phyloP scores from a whole-genome alignment of 1,284 basidiomycete species.

The Boletus sp. region DNA sequence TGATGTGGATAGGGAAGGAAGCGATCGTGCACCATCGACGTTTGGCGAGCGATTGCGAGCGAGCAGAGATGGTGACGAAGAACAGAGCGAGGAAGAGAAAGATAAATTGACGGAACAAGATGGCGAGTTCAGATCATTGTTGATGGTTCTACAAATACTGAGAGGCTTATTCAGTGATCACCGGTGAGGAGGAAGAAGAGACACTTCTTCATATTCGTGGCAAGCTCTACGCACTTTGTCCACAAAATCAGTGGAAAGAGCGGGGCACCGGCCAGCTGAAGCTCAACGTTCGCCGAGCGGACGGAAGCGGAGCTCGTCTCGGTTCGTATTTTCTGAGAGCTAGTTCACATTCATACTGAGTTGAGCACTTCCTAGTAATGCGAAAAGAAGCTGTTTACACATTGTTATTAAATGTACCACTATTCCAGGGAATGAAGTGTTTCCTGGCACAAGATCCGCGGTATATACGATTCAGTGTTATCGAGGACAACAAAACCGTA shows the following conservation, averaged over 20 bases:
- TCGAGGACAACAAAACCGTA: conserved; percentile 64
- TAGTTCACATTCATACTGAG: conserved; percentile 6
- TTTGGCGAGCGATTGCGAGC: conserved; percentile 70
- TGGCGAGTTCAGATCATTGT: conserved; percentile 46
- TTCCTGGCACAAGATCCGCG: conserved; percentile 77
- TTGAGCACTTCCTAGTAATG: conserved; percentile 68
- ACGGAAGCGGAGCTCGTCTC: conserved; percentile 75
- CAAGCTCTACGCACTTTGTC: conserved; percentile 78
- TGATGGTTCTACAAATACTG: neutral
- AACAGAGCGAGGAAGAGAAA: conserved; percentile 51
- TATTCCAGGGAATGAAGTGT: conserved; percentile 88
- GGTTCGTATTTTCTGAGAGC: conserved; percentile 47
- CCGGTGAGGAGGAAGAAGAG: conserved; percentile 92
- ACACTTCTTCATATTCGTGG: conserved; percentile 84
- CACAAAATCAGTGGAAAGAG: conserved; percentile 81
- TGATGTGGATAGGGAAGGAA: conserved; percentile 43
- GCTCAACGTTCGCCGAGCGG: conserved; percentile 74
- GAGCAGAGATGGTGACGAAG: conserved; percentile 57
- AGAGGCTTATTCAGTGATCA: conserved; percentile 59
- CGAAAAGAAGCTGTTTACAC: conserved; percentile 91
- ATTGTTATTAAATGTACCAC: conserved; percentile 81
- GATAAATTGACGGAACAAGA: conserved; percentile 61
- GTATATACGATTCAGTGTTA: conserved; percentile 78
- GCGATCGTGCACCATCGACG: conserved; percentile 39
- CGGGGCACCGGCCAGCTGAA: conserved; percentile 83